Evolutionary conservation across 2,329 filamentous ascomycete species (phyloP), one percentile per base, ranked within the genome.

Genomic region (Microsporum canis): DNA sequence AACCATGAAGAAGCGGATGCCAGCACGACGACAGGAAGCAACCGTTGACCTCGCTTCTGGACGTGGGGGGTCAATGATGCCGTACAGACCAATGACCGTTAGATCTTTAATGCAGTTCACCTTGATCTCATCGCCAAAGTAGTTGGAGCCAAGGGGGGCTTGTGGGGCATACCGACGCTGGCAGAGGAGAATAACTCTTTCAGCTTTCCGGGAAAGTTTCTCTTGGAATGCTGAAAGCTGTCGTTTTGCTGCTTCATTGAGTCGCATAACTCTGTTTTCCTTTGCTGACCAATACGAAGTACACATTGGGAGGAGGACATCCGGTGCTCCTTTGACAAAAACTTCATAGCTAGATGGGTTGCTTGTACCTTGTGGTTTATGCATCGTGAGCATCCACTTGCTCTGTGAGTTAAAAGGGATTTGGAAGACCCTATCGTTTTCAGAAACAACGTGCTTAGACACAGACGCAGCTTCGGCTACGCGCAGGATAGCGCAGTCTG

Each of bases 401-500:
- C 90, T 91, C 77, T 89, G 89, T 74, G 86, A 88, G 75, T 91
- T 91, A 72, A 91, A 91, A 0, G 86, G 82, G 33, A 89, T 76
- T 60, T 87, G 84, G 66, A 84, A 90, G 1, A 82, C 79, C 60
- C 82, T 84, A 57, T 80, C 80, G 85, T 86, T 90, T 64, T 79
- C 77, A 10, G 78, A 77, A 6, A 84, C 81, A 5, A 88, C 73
- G 57, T 86, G 80, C 0, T 79, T 72, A 0, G 88, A 83, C 0
- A 82, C 75, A 0, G 81, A 81, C 49, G 90, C 77, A 2, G 76
- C 75, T 70, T 91, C 87, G 0, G 87, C 84, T 60, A 91, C 86
- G 59, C 87, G 81, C 5, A 91, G 77, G 36, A 91, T 80, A 17
- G 88, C 88, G 67, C 87, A 83, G 67, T 91, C 88, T 0, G 88